A percentile compares a stretch with the other conserved stretches of the same genome.
Conservation (phyloP, 129 eudicot genomes). For the Silybum marianum region DNA sequence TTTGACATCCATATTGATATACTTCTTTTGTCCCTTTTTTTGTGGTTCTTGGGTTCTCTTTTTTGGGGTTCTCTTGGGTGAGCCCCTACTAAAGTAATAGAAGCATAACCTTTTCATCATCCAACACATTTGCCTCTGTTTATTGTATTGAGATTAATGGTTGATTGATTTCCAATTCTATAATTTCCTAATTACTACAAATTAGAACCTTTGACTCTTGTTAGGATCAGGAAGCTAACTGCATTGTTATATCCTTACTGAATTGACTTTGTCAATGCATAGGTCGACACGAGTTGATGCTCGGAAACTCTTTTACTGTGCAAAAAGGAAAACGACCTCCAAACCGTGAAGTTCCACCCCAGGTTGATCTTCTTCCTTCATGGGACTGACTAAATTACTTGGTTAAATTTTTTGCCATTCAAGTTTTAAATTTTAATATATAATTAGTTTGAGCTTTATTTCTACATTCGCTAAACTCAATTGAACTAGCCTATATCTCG, state of each 20-base stretch:
- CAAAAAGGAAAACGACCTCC: conserved; percentile 60
- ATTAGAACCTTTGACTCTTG: not conserved
- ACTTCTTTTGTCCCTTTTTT: not conserved
- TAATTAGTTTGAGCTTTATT: not conserved
- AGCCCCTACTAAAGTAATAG: not conserved
- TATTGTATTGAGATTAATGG: not conserved
- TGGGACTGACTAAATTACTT: not conserved
- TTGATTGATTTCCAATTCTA: not conserved
- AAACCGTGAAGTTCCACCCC: conserved; percentile 71
- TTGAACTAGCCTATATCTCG: not conserved
- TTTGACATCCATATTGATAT: not conserved
- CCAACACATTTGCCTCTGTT: not conserved
- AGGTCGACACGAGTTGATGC: conserved; percentile 85
- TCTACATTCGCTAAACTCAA: not conserved
- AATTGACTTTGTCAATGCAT: conserved; percentile 27
- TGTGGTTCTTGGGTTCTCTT: not conserved
- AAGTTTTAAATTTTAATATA: not conserved
- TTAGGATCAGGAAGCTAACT: conserved; percentile 1
- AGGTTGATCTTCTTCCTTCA: conserved; percentile 49
- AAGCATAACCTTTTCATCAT: not conserved
- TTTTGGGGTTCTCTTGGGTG: not conserved
- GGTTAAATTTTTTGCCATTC: not conserved
- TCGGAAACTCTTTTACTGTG: conserved; percentile 70
- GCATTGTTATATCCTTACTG: conserved; percentile 5
- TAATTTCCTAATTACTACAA: not conserved